Conservation (phyloP, 108 stramenopile genomes). For the Fragilaria crotonensis region DNA sequence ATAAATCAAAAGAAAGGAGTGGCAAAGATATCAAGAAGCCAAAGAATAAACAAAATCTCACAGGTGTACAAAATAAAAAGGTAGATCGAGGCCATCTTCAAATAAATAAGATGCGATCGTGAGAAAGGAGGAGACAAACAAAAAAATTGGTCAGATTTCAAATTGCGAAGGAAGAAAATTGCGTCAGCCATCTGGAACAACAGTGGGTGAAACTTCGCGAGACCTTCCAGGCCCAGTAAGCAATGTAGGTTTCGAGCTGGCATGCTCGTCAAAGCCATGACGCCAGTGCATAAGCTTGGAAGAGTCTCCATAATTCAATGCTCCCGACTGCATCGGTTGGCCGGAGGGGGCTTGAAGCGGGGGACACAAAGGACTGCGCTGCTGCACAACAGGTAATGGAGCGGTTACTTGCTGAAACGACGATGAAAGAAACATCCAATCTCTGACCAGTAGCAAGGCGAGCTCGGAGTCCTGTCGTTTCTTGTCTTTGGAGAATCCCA, state of each 20-base stretch:
- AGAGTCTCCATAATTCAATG: neutral
- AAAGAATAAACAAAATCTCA: too few relatives aligned
- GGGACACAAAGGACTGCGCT: neutral
- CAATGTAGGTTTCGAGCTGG: neutral
- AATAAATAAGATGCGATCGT: too few relatives aligned
- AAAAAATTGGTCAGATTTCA: too few relatives aligned
- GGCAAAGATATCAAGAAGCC: too few relatives aligned
- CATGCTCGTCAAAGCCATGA: neutral
- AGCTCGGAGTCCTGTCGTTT: slow-evolving; percentile 30
- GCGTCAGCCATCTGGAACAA: neutral
- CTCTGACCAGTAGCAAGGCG: slow-evolving; percentile 37
- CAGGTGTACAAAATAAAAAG: too few relatives aligned
- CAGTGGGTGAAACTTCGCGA: neutral
- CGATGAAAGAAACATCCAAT: slow-evolving; percentile 25
- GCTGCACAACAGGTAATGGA: neutral
- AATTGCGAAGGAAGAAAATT: too few relatives aligned
- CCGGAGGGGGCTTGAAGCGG: neutral
- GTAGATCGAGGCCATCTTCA: too few relatives aligned
- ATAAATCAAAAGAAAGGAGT: too few relatives aligned
- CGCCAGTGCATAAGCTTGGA: neutral
- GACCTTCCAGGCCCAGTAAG: neutral
- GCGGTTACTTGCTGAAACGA: neutral
- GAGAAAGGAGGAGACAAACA: too few relatives aligned
- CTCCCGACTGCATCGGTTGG: neutral
- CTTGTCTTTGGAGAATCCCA: slow-evolving; percentile 33